Conservation (phyloP, 129 eudicot genomes). For the Ambrosia trifida region DNA sequence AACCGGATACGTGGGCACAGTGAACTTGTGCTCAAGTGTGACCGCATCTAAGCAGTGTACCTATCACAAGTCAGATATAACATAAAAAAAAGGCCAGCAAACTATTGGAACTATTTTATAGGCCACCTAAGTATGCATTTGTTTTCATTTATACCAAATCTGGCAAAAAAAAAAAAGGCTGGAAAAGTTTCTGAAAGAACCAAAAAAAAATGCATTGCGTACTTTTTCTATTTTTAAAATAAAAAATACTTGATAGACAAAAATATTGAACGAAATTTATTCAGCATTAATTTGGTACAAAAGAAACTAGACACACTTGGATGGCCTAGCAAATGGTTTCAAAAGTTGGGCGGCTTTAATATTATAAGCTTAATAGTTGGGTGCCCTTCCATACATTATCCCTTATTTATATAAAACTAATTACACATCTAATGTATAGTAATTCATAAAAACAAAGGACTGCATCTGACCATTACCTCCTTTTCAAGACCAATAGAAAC, state of each 20-base stretch:
- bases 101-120: not conserved
- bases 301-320: not conserved
- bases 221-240: not conserved
- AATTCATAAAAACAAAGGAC: constrained; percentile 15
- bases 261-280: not conserved
- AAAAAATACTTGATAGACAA: not conserved
- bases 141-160: constrained; percentile 1
- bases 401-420: not conserved
- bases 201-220: not conserved
- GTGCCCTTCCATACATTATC: not conserved
- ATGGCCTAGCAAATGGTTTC: not conserved
- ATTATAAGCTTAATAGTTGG: not conserved
- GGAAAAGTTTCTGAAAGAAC: not conserved
- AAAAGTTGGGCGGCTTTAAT: not conserved
- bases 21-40: constrained; percentile 50
- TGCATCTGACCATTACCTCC: constrained; percentile 42
- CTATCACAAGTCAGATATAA: constrained; percentile 28
- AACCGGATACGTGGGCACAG: constrained; percentile 50
- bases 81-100: not conserved
- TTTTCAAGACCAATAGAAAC: constrained; percentile 54
- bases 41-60: constrained; percentile 53
- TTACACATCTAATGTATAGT: not conserved
- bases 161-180: not conserved
- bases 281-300: not conserved
- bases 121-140: not conserved